These are phyloP conservation scores for Candida ipomoeae DNA, from an alignment of 805 yeast genomes.

Conservation along the genomic window DNA sequence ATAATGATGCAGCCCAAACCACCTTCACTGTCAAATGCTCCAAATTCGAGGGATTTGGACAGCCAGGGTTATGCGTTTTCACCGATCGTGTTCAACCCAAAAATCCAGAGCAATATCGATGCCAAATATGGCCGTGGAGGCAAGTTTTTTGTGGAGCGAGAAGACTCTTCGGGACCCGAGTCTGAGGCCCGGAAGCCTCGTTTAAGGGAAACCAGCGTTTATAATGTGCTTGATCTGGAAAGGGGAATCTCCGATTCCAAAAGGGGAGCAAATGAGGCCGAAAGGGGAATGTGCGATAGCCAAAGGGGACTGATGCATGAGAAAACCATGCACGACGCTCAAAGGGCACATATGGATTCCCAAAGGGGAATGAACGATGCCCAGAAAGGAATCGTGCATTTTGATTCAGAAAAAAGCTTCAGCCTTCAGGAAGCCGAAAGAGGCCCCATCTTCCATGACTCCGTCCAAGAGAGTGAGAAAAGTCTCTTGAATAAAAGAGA, in stretches of 20 bases:
- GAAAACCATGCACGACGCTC: too few relatives aligned
- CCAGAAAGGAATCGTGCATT: neutral
- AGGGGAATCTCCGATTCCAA: neutral
- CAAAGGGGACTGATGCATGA: too few relatives aligned
- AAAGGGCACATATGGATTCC: too few relatives aligned
- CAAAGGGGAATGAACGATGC: too few relatives aligned
- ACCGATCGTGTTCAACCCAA: slow-evolving; percentile 77
- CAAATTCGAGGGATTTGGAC: neutral
- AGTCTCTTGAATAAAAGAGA: too few relatives aligned
- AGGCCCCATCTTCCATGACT: too few relatives aligned
- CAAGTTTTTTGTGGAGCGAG: slow-evolving; percentile 63
- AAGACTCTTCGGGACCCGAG: slow-evolving; percentile 16
- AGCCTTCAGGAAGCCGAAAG: too few relatives aligned
- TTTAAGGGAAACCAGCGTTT: slow-evolving; percentile 14
- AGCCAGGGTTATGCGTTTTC: slow-evolving; percentile 62
- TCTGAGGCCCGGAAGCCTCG: slow-evolving; percentile 8
- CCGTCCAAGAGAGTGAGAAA: too few relatives aligned
- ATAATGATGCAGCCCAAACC: slow-evolving; percentile 25
- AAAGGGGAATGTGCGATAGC: too few relatives aligned
- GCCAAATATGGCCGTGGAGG: slow-evolving; percentile 89
- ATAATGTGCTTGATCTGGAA: neutral
- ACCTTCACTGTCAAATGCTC: neutral
- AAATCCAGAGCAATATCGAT: slow-evolving; percentile 71
- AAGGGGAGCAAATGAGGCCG: neutral
- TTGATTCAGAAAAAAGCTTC: neutral